A percentile compares a stretch with the other conserved stretches of the same genome.
phyloP scores from a whole-genome alignment of 768 basidiomycete genomes.

The Hemileccinum impolitum region DNA sequence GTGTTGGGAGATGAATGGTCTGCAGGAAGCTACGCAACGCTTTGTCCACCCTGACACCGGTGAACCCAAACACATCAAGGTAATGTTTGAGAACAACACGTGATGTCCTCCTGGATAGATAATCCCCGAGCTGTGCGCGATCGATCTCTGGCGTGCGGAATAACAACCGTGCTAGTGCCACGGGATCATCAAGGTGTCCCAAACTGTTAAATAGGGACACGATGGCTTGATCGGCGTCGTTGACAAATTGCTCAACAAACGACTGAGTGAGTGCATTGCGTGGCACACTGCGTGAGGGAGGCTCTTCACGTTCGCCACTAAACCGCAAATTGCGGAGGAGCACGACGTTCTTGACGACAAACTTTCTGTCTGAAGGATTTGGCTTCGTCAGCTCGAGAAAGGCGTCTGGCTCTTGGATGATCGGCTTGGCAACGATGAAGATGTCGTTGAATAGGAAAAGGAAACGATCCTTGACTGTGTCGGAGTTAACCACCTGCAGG shows the following conservation, averaged over 20 bases:
- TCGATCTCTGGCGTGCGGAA: slow-evolving; percentile 86
- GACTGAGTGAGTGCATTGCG: slow-evolving; percentile 63
- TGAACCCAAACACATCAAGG: slow-evolving; percentile 84
- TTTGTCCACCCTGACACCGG: slow-evolving; percentile 79
- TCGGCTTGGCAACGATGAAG: slow-evolving; percentile 88
- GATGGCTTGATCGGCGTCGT: slow-evolving; percentile 80
- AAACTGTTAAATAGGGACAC: slow-evolving; percentile 62
- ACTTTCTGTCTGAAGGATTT: slow-evolving; percentile 64
- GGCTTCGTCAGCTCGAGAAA: slow-evolving; percentile 57
- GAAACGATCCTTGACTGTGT: slow-evolving; percentile 94
- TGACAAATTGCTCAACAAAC: slow-evolving; percentile 77
- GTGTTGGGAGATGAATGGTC: slow-evolving; percentile 64
- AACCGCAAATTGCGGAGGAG: slow-evolving; percentile 68
- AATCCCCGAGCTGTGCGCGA: slow-evolving; percentile 77
- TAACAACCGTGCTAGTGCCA: slow-evolving; percentile 68
- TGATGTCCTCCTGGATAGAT: slow-evolving; percentile 71
- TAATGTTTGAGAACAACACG: slow-evolving; percentile 78
- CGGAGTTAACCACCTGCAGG: slow-evolving; percentile 88
- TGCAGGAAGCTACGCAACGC: slow-evolving; percentile 88
- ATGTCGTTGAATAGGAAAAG: slow-evolving; percentile 97
- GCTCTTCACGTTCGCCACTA: slow-evolving; percentile 64
- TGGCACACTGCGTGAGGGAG: slow-evolving; percentile 43
- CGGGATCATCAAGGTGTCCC: slow-evolving; percentile 59
- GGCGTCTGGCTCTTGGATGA: slow-evolving; percentile 64
- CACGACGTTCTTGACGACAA: slow-evolving; percentile 87